Evolutionary conservation across 805 yeast genomes (phyloP).

Genomic region (Schwanniomyces sp.): DNA sequence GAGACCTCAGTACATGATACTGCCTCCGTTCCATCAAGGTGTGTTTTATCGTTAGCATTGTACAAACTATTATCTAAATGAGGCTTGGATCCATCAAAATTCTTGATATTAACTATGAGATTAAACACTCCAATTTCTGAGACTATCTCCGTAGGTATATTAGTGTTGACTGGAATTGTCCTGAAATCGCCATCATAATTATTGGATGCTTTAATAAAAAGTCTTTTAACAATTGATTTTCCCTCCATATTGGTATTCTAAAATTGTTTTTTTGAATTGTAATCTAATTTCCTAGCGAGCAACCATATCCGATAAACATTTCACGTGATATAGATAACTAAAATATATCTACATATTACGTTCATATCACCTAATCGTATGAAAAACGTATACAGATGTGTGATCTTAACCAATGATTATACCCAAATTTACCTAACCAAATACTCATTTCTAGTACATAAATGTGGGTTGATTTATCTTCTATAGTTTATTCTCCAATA

Average conservation of each 20-base stretch:
- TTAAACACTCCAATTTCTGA: conserved; percentile 39
- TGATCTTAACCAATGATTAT: no score
- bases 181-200: conserved; percentile 21
- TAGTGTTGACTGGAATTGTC: conserved; percentile 46
- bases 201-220: conserved; percentile 31
- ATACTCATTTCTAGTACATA: no score
- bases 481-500: no score
- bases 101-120: conserved; percentile 43
- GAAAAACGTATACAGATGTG: no score
- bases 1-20: conserved; percentile 2
- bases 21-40: conserved; percentile 15
- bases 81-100: conserved; percentile 44
- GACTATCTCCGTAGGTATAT: conserved; percentile 31
- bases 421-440: no score
- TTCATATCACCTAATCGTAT: no score
- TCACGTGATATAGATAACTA: no score
- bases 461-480: no score
- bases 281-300: no score
- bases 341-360: no score
- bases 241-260: neutral
- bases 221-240: conserved; percentile 22
- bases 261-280: no score
- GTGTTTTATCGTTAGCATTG: conserved; percentile 26
- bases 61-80: conserved; percentile 35
- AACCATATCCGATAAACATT: no score